phyloP scores from a whole-genome alignment of 352 stramenopile genomes.

The Globisporangium spinosum region DNA sequence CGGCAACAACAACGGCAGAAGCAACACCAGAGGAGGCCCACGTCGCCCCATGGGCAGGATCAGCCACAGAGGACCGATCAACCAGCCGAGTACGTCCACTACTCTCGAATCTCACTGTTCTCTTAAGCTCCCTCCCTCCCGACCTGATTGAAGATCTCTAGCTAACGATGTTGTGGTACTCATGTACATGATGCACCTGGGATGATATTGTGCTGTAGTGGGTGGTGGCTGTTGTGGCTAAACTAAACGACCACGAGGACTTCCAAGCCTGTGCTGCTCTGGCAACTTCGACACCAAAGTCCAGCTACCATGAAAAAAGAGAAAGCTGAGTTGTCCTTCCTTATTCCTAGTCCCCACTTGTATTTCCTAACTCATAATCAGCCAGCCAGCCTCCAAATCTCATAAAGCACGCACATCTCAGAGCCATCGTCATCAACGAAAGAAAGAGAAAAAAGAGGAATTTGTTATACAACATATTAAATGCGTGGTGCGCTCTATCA shows the following conservation, averaged over 20 bases:
- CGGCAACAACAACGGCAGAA: not conserved
- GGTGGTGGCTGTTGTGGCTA: slow-evolving; percentile 53
- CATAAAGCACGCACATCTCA: not conserved
- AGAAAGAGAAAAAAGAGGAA: slow-evolving; percentile 9
- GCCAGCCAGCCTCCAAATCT: not conserved
- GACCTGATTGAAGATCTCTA: not conserved
- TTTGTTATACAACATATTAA: slow-evolving; percentile 19
- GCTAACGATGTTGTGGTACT: not conserved
- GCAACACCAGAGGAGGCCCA: slow-evolving; percentile 20
- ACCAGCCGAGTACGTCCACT: slow-evolving; percentile 45
- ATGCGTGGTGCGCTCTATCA: slow-evolving; percentile 13
- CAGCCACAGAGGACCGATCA: slow-evolving; percentile 44
- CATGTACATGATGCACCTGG: not conserved
- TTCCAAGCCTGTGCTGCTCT: not conserved
- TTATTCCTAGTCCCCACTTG: not conserved
- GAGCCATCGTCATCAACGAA: not conserved
- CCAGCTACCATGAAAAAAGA: slow-evolving; percentile 21
- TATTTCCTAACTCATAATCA: not conserved
- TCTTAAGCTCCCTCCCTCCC: not conserved
- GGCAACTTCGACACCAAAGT: not conserved
- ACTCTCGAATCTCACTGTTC: not conserved
- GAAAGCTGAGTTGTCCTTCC: no score
- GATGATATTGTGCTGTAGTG: slow-evolving; percentile 26
- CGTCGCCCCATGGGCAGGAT: slow-evolving; percentile 59
- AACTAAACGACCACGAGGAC: slow-evolving; percentile 15